Evolutionary conservation across 202 grass and related monocot genomes (phyloP).

Genomic region (Musa balbisiana): DNA sequence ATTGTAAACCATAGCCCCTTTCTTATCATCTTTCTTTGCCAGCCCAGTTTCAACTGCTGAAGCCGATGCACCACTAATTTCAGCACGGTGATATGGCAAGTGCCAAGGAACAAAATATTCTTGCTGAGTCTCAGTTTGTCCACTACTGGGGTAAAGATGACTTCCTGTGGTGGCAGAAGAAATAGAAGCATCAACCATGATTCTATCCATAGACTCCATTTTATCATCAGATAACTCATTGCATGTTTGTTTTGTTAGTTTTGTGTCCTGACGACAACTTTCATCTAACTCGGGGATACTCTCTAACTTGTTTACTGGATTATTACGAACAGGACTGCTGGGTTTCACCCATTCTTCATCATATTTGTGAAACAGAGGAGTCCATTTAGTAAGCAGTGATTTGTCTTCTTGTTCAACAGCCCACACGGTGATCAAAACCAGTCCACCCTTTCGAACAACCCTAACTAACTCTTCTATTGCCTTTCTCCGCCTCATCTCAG

Average conservation of each 20-base stretch:
- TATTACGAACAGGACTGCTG: conserved; percentile 39
- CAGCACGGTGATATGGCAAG: conserved; percentile 89
- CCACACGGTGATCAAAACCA: conserved; percentile 95
- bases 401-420: conserved; percentile 84
- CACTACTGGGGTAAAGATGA: conserved; percentile 6
- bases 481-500: conserved; percentile 69
- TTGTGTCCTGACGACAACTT: conserved; percentile 5
- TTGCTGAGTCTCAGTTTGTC: conserved; percentile 44
- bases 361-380: conserved; percentile 72
- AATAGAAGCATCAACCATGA: conserved; percentile 8
- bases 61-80: conserved; percentile 73
- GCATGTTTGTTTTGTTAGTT: conserved; percentile 18
- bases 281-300: conserved; percentile 70
- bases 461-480: conserved; percentile 80
- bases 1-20: conserved; percentile 82
- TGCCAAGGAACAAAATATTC: conserved; percentile 99
- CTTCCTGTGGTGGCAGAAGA: not conserved
- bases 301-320: conserved; percentile 45
- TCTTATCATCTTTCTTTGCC: conserved; percentile 90
- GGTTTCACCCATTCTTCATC: conserved; percentile 86
- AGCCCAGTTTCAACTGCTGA: conserved; percentile 73
- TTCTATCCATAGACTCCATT: conserved; percentile 30
- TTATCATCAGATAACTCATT: conserved; percentile 17
- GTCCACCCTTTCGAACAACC: conserved; percentile 66
- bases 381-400: conserved; percentile 76